Evolutionary conservation across 352 stramenopile species (phyloP).

Genomic region (Globisporangium spinosum): DNA sequence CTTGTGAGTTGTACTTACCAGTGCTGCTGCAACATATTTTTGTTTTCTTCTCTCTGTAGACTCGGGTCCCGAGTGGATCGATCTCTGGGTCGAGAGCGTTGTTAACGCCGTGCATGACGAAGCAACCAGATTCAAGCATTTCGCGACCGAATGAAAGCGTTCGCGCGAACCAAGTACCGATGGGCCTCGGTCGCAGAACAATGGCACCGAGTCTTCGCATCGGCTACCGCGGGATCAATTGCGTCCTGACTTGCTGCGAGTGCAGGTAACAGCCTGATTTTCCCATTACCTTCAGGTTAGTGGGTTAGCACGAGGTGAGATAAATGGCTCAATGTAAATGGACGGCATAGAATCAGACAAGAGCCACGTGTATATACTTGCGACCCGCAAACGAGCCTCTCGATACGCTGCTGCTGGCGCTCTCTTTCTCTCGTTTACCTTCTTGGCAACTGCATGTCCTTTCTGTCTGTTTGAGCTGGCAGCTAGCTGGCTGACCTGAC

Average conservation of each 20-base stretch:
- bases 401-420: background rate
- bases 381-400: background rate
- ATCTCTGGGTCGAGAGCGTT: slow-evolving; percentile 52
- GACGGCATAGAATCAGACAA: background rate
- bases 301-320: background rate
- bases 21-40: background rate
- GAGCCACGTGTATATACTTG: slow-evolving; percentile 8
- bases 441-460: background rate
- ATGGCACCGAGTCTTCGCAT: slow-evolving; percentile 42
- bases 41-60: background rate
- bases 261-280: background rate
- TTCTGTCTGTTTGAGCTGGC: background rate
- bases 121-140: slow-evolving; percentile 23
- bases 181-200: slow-evolving; percentile 54
- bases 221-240: background rate
- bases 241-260: background rate
- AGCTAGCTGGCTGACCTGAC: background rate
- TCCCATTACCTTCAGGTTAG: background rate
- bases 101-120: slow-evolving; percentile 30
- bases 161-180: slow-evolving; percentile 45
- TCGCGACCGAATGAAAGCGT: slow-evolving; percentile 53
- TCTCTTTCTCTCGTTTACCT: background rate
- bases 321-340: background rate
- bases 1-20: background rate
- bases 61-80: slow-evolving; percentile 31